These are phyloP conservation scores for Boehmeria nivea DNA, from an alignment of 306 rosid genomes.

Conservation along the genomic window DNA sequence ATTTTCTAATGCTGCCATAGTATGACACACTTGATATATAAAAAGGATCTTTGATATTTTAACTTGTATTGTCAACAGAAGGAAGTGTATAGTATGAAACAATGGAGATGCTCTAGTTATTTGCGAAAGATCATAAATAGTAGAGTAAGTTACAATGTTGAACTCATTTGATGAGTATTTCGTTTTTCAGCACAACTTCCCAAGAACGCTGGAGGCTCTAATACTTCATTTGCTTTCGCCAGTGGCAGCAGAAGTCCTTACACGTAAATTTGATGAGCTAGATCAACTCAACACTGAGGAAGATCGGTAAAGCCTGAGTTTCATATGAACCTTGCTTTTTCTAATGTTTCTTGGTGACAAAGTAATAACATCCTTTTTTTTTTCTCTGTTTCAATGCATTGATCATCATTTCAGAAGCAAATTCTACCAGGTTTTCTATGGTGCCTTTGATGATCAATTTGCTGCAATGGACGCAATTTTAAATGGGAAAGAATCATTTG, in stretches of 20 bases:
- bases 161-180: slow-evolving; percentile 11
- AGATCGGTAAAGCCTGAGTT: slow-evolving; percentile 59
- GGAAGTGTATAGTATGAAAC: not conserved
- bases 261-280: slow-evolving; percentile 83
- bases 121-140: no score
- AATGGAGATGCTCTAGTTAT: slow-evolving; percentile 10
- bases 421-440: slow-evolving; percentile 69
- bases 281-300: slow-evolving; percentile 54
- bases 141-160: no score
- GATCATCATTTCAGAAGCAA: slow-evolving; percentile 40
- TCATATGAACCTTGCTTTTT: not conserved
- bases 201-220: slow-evolving; percentile 91
- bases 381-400: no score
- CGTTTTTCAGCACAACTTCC: slow-evolving; percentile 61
- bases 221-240: slow-evolving; percentile 84
- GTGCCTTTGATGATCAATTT: slow-evolving; percentile 80
- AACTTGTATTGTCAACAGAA: not conserved
- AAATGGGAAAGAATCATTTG: slow-evolving; percentile 75
- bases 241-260: slow-evolving; percentile 80
- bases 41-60: no score
- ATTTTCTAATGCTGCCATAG: no score
- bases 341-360: slow-evolving; percentile 20
- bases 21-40: no score
- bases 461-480: slow-evolving; percentile 84
- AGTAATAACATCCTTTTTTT: slow-evolving; percentile 18